A percentile compares a stretch with the other conserved stretches of the same genome.
Evolutionary conservation across 2,329 filamentous ascomycete genomes (phyloP).

Genomic region (Metarhizium brunneum): DNA sequence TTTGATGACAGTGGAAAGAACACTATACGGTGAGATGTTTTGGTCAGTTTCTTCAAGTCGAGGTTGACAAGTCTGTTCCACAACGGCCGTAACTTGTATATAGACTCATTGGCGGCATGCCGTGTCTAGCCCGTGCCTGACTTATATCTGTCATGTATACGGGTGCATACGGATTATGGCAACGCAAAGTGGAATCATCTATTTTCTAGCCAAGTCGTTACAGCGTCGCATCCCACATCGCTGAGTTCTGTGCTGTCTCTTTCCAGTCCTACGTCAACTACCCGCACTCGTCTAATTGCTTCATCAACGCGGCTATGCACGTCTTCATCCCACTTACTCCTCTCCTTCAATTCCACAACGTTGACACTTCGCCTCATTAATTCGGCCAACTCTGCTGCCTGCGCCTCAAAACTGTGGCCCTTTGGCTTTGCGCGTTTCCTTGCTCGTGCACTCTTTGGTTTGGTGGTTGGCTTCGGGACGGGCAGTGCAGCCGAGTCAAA

Average conservation of each 20-base stretch:
- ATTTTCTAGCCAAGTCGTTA: conserved; percentile 21
- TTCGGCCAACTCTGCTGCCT: conserved; percentile 36
- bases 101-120: too few species aligned
- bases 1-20: too few species aligned
- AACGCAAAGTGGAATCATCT: background rate
- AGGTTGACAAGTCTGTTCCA: too few species aligned
- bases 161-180: background rate
- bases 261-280: conserved; percentile 26
- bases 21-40: too few species aligned
- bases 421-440: conserved; percentile 11
- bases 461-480: background rate
- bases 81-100: too few species aligned
- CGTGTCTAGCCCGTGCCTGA: too few species aligned
- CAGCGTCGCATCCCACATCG: conserved; percentile 15
- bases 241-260: conserved; percentile 16
- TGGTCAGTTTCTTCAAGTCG: too few species aligned
- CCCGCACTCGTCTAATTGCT: conserved; percentile 27
- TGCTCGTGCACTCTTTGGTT: conserved; percentile 7
- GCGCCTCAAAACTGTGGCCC: conserved; percentile 34
- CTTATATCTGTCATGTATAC: background rate
- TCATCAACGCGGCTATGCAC: conserved; percentile 23
- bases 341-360: conserved; percentile 34
- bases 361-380: conserved; percentile 41
- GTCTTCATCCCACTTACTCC: conserved; percentile 31
- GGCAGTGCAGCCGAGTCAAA: conserved; percentile 27